These are phyloP conservation scores for Didymella pinodella DNA, from an alignment of 2,329 filamentous ascomycete genomes.

Conservation along the genomic window DNA sequence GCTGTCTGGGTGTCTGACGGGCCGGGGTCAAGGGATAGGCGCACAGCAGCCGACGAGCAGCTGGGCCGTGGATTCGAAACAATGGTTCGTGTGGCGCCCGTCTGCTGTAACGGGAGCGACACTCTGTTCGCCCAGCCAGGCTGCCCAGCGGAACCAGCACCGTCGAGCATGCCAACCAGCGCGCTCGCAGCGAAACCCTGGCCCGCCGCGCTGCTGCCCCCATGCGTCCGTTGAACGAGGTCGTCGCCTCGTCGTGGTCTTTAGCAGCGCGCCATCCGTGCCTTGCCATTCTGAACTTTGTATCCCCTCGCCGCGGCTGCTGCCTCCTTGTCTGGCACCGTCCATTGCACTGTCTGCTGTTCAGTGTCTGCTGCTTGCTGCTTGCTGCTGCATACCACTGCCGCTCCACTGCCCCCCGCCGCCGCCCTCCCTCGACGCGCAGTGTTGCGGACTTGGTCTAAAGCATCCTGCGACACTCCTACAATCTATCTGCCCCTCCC, in stretches of 20 bases:
- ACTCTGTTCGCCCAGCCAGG: slow-evolving; percentile 33
- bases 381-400: not conserved
- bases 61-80: slow-evolving; percentile 35
- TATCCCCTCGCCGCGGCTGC: slow-evolving; percentile 20
- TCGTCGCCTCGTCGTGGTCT: slow-evolving; percentile 4
- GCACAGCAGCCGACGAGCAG: slow-evolving; percentile 8
- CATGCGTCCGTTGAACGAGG: not conserved
- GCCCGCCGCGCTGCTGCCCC: slow-evolving; percentile 20
- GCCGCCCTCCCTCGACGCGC: slow-evolving; percentile 44
- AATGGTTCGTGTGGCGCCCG: slow-evolving; percentile 33
- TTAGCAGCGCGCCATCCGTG: slow-evolving; percentile 23
- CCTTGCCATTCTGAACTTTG: slow-evolving; percentile 18
- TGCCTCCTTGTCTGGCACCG: slow-evolving; percentile 1
- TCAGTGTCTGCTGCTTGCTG: no score
- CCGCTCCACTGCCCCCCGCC: slow-evolving; percentile 31
- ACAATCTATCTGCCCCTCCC: slow-evolving; percentile 41
- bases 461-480: slow-evolving; percentile 48
- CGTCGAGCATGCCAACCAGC: slow-evolving; percentile 17
- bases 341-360: not conserved
- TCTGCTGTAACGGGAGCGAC: slow-evolving; percentile 23
- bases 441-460: slow-evolving; percentile 45
- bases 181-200: slow-evolving; percentile 20
- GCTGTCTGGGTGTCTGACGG: slow-evolving; percentile 11
- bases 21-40: slow-evolving; percentile 17
- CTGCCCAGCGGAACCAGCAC: slow-evolving; percentile 25